Evolutionary conservation across 495 filamentous ascomycete genomes (phyloP).

Genomic region (Darksidea phi): DNA sequence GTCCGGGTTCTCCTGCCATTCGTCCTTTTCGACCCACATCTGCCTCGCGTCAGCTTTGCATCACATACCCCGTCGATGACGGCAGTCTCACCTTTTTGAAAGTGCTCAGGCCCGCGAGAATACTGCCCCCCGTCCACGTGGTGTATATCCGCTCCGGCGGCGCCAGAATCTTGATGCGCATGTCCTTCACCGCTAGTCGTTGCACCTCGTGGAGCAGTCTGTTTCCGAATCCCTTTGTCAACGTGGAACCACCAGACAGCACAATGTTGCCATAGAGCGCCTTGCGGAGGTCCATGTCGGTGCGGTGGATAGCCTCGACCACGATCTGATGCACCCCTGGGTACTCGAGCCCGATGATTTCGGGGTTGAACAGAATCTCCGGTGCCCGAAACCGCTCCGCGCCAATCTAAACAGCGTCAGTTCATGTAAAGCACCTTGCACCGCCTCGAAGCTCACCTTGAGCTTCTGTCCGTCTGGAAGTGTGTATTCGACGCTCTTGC

Average conservation of each 20-base stretch:
- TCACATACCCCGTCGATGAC: conserved; percentile 10
- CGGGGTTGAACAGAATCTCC: conserved; percentile 96
- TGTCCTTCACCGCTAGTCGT: conserved; percentile 90
- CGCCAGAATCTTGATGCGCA: conserved; percentile 98
- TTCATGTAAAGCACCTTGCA: conserved; percentile 2
- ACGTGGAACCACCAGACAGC: conserved; percentile 88
- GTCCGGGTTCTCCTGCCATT: conserved; percentile 99
- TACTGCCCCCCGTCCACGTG: conserved; percentile 98
- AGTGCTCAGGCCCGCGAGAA: conserved; percentile 93
- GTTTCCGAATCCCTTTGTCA: conserved; percentile 94
- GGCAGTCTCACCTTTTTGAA: conserved; percentile 82
- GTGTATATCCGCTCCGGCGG: conserved; percentile 97
- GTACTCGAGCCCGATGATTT: conserved; percentile 95
- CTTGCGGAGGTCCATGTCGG: conserved; percentile 96
- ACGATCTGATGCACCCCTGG: conserved; percentile 97
- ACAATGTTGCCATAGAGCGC: conserved; percentile 94
- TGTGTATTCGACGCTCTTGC: conserved; percentile 78
- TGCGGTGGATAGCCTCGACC: conserved; percentile 91
- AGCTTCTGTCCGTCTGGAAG: conserved; percentile 91
- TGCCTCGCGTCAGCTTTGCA: conserved; percentile 43
- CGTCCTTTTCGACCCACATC: conserved; percentile 99
- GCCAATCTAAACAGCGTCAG: conserved; percentile 59
- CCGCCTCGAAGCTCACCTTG: conserved; percentile 58
- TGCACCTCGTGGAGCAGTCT: conserved; percentile 89
- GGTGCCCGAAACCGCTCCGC: conserved; percentile 92